phyloP scores from a whole-genome alignment of 2,329 filamentous ascomycete genomes.

The Coniochaeta prunicola region DNA sequence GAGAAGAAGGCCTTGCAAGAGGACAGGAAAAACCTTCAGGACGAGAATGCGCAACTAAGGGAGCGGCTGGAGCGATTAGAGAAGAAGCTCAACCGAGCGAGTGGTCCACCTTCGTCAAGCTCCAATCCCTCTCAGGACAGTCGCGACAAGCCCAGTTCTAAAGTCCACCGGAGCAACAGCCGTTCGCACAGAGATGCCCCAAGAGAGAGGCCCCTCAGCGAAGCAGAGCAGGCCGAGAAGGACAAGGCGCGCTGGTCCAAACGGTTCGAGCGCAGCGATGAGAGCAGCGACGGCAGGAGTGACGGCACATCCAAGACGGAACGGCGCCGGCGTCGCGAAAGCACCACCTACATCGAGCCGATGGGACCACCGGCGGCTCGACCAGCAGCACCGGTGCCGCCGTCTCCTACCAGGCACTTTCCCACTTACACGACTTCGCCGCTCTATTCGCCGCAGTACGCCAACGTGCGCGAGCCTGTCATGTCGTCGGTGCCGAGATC shows the following conservation, averaged over 20 bases:
- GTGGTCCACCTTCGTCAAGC: not conserved
- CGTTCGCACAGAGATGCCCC: conserved; percentile 13
- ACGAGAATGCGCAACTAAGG: conserved; percentile 8
- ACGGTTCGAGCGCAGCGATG: conserved; percentile 21
- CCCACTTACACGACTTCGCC: conserved; percentile 5
- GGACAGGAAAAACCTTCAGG: conserved; percentile 11
- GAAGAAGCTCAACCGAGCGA: conserved; percentile 15
- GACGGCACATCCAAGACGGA: conserved; percentile 12
- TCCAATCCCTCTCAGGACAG: conserved; percentile 16
- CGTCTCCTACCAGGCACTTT: not conserved
- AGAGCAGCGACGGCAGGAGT: conserved; percentile 18
- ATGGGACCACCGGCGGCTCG: conserved; percentile 15
- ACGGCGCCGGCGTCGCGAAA: conserved; percentile 13
- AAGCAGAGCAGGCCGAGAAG: conserved; percentile 14
- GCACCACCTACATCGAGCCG: conserved; percentile 22
- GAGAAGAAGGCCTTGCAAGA: conserved; percentile 15
- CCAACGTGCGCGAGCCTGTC: conserved; percentile 11
- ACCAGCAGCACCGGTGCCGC: conserved; percentile 6
- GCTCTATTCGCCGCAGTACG: conserved; percentile 5
- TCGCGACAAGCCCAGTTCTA: conserved; percentile 11
- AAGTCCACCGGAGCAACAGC: conserved; percentile 18
- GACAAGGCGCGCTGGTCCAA: conserved; percentile 20
- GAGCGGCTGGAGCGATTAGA: conserved; percentile 12
- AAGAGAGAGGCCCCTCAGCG: not conserved
- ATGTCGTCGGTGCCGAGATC: conserved; percentile 10